Percentiles rank a stretch among this genome's conserved stretches.
phyloP scores from a whole-genome alignment of 495 filamentous ascomycete genomes.

The Parmelia sp. region DNA sequence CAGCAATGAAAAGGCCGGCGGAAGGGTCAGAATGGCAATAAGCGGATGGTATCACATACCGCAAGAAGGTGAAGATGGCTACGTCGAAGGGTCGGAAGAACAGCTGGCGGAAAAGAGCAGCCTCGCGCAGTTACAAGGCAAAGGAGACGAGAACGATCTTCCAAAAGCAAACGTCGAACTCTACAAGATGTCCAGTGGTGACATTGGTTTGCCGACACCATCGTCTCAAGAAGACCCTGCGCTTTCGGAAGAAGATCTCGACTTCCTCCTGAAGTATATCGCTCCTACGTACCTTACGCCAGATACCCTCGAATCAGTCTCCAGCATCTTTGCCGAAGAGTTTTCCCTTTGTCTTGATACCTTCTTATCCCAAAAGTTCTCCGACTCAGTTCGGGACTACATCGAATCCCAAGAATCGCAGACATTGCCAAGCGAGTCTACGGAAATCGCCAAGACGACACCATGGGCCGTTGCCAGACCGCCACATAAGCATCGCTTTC shows the following conservation, averaged over 20 bases:
- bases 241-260: constrained; percentile 68
- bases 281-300: constrained; percentile 88
- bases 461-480: constrained; percentile 72
- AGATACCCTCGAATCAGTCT: constrained; percentile 78
- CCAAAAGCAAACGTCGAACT: constrained; percentile 57
- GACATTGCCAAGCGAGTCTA: constrained; percentile 34
- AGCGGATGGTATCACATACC: constrained; percentile 99
- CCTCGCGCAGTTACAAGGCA: constrained; percentile 83
- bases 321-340: constrained; percentile 69
- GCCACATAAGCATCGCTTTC: constrained; percentile 90
- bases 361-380: constrained; percentile 73
- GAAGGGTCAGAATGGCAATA: constrained; percentile 89
- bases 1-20: constrained; percentile 47
- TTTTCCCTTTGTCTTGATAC: constrained; percentile 72
- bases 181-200: constrained; percentile 36
- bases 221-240: constrained; percentile 39
- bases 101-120: constrained; percentile 81
- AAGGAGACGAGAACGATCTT: constrained; percentile 77
- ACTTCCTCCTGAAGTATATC: constrained; percentile 84
- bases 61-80: constrained; percentile 92
- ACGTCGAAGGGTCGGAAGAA: constrained; percentile 79
- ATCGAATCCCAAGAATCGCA: constrained; percentile 58
- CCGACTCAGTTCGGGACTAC: constrained; percentile 57
- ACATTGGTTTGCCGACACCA: constrained; percentile 29
- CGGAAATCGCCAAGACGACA: constrained; percentile 52